phyloP scores from a whole-genome alignment of 148 eudicot species.

The Dianthus caryophyllus region DNA sequence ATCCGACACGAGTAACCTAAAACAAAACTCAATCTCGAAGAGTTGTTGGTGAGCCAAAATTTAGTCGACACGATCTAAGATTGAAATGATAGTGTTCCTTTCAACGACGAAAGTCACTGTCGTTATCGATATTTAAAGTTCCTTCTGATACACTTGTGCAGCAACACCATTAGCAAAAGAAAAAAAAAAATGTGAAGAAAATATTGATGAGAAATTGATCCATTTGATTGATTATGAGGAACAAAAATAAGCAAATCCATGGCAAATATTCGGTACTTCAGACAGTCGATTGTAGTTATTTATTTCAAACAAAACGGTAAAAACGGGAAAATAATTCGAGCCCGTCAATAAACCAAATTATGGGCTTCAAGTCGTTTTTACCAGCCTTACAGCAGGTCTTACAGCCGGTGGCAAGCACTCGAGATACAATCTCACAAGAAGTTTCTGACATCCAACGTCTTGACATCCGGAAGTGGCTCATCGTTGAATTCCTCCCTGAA shows the following conservation, averaged over 20 bases:
- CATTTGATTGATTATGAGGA: no score
- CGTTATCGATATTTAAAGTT: no score
- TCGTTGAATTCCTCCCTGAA: constrained; percentile 95
- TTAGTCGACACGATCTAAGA: no score
- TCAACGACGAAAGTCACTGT: no score
- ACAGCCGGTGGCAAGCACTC: constrained; percentile 13
- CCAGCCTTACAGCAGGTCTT: constrained; percentile 20
- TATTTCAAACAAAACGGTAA: constrained; percentile 19
- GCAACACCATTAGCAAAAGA: no score
- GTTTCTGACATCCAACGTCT: constrained; percentile 81
- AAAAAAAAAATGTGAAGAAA: no score
- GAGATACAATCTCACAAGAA: constrained; percentile 47
- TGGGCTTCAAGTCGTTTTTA: constrained; percentile 16
- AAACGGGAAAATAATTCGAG: neutral
- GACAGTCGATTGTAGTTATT: constrained; percentile 15
- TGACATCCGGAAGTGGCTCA: constrained; percentile 78
- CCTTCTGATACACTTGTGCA: no score
- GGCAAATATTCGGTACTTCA: constrained; percentile 10
- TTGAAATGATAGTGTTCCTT: no score
- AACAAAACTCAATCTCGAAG: no score
- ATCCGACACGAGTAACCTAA: no score
- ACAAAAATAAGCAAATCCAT: neutral
- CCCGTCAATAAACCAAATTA: constrained; percentile 9
- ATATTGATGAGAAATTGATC: no score
- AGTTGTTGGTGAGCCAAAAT: no score